These are phyloP conservation scores for Niveomyces coronatus DNA, from an alignment of 2,329 filamentous ascomycete species.

Conservation along the genomic window DNA sequence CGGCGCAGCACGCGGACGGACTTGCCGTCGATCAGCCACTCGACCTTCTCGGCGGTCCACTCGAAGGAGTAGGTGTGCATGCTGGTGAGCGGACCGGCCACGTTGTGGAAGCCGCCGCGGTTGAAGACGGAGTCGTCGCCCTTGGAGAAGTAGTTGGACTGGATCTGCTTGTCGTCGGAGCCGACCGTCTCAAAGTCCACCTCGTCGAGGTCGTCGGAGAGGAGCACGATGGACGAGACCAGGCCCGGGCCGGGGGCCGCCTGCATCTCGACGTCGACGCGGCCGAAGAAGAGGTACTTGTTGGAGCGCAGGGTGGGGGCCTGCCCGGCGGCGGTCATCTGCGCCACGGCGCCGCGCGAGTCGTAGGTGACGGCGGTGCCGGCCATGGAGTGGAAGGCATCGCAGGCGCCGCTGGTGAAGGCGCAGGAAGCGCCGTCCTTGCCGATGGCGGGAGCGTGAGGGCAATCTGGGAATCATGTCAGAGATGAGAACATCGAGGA, in stretches of 20 bases:
- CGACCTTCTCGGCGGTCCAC: conserved; percentile 54
- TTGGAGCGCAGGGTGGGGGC: conserved; percentile 63
- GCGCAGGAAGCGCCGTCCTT: conserved; percentile 50
- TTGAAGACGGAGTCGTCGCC: conserved; percentile 60
- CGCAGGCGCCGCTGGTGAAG: conserved; percentile 63
- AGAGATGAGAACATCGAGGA: neutral
- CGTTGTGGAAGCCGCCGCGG: conserved; percentile 51
- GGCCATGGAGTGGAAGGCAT: conserved; percentile 34
- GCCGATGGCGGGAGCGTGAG: conserved; percentile 66
- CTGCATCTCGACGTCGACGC: conserved; percentile 69
- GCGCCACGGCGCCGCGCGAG: conserved; percentile 41
- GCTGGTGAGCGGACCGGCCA: conserved; percentile 46
- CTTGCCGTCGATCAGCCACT: conserved; percentile 55
- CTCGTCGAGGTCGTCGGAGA: conserved; percentile 82
- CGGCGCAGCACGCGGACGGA: conserved; percentile 53
- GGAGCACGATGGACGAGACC: conserved; percentile 79
- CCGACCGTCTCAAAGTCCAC: conserved; percentile 97
- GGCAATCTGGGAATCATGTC: conserved; percentile 41
- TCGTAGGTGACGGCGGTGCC: conserved; percentile 41
- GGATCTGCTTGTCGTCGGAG: conserved; percentile 60
- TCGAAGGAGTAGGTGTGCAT: conserved; percentile 59
- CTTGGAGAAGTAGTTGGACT: conserved; percentile 80
- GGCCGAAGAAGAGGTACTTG: conserved; percentile 96
- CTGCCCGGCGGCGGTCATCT: conserved; percentile 56
- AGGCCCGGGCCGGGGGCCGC: conserved; percentile 74